Percentiles rank a stretch among this genome's conserved stretches.
Conservation (phyloP, 176 grass and related monocot genomes). For the Ensete ventricosum region DNA sequence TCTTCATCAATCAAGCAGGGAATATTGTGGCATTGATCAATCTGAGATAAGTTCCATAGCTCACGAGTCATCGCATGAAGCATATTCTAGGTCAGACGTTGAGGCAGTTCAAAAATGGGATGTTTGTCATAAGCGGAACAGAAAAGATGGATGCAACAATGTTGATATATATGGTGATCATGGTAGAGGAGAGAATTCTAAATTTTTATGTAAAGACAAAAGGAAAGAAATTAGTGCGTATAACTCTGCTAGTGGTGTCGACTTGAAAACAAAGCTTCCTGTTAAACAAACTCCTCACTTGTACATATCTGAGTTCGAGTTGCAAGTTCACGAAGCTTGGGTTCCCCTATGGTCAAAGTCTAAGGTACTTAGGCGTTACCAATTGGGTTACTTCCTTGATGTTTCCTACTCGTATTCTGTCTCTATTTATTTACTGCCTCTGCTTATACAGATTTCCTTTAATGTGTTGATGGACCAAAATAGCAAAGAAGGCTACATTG, state of each 20-base stretch:
- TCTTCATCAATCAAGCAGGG: constrained; percentile 38
- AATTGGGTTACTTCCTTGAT: neutral
- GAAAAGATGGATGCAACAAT: constrained; percentile 55
- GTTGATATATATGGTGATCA: constrained; percentile 56
- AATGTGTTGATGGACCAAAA: constrained; percentile 49
- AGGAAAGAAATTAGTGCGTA: constrained; percentile 46
- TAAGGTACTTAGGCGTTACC: constrained; percentile 40
- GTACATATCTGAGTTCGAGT: constrained; percentile 80
- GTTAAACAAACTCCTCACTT: constrained; percentile 56
- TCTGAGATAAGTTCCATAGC: constrained; percentile 24
- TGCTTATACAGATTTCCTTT: constrained; percentile 51
- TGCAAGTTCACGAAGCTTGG: constrained; percentile 59
- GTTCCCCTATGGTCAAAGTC: constrained; percentile 73
- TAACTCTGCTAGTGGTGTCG: constrained; percentile 22
- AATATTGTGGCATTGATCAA: constrained; percentile 36
- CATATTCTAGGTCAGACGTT: constrained; percentile 58
- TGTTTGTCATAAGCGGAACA: constrained; percentile 74
- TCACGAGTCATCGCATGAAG: constrained; percentile 38
- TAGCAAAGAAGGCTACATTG: constrained; percentile 15
- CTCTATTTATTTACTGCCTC: neutral
- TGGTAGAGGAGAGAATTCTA: constrained; percentile 49
- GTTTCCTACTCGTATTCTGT: neutral
- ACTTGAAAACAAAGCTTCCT: constrained; percentile 27
- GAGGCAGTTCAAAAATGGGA: constrained; percentile 97
- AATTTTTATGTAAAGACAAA: constrained; percentile 49